A percentile compares a stretch with the other conserved stretches of the same genome.
phyloP scores from a whole-genome alignment of 345 rosid genomes.

The Hypericum perforatum region DNA sequence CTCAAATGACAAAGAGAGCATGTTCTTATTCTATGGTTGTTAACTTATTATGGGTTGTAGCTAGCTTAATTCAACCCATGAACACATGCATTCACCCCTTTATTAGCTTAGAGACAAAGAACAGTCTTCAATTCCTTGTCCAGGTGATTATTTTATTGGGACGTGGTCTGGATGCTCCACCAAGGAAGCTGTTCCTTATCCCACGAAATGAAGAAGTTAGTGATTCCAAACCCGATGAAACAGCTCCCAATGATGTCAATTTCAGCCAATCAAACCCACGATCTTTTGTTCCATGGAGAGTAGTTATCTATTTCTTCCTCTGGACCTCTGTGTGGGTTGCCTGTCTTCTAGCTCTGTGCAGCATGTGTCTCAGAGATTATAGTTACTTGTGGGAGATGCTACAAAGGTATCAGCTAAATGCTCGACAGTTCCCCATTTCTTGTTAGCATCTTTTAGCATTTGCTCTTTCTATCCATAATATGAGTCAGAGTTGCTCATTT shows the following conservation, averaged over 20 bases:
- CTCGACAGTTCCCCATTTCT: background rate
- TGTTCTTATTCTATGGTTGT: too few species aligned
- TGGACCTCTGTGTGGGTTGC: conserved; percentile 66
- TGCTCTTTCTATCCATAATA: background rate
- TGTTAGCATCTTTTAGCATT: background rate
- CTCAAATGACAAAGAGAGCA: background rate
- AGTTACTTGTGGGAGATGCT: conserved; percentile 78
- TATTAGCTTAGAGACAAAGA: too few species aligned
- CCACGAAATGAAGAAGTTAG: conserved; percentile 21
- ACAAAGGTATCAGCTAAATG: conserved; percentile 44
- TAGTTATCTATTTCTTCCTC: conserved; percentile 45
- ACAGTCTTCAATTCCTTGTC: conserved; percentile 15
- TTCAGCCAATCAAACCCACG: conserved; percentile 20
- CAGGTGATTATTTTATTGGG: conserved; percentile 70
- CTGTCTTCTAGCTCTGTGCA: conserved; percentile 56
- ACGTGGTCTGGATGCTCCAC: conserved; percentile 79
- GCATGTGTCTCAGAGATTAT: conserved; percentile 46
- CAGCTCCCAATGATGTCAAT: conserved; percentile 11
- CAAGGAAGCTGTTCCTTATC: conserved; percentile 50
- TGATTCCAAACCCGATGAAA: conserved; percentile 21
- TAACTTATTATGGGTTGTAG: too few species aligned
- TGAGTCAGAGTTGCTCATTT: too few species aligned
- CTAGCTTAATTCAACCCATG: too few species aligned
- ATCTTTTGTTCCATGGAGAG: conserved; percentile 44
- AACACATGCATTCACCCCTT: too few species aligned